A percentile compares a stretch with the other conserved stretches of the same genome.
These are phyloP conservation scores for Podaxis rugospora DNA, from an alignment of 768 basidiomycete species.

Conservation along the genomic window DNA sequence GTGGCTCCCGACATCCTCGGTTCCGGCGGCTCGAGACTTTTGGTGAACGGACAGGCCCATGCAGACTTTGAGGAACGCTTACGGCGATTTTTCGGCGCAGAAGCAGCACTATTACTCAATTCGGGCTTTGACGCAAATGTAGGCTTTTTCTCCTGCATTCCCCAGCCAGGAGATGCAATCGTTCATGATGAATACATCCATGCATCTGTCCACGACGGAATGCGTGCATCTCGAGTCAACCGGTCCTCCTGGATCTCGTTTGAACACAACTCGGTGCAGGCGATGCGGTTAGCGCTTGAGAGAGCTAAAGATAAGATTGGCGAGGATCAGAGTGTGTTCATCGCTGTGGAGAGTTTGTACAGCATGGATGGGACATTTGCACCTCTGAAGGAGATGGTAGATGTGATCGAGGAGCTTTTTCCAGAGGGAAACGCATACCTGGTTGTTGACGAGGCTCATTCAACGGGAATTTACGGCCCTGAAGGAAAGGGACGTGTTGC, in stretches of 20 bases:
- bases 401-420: slow-evolving; percentile 54
- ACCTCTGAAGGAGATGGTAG: slow-evolving; percentile 65
- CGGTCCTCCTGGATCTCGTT: slow-evolving; percentile 43
- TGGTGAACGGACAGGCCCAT: slow-evolving; percentile 75
- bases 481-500: slow-evolving; percentile 73
- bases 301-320: slow-evolving; percentile 32
- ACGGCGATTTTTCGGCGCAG: slow-evolving; percentile 53
- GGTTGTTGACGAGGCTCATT: slow-evolving; percentile 91
- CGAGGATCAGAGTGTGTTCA: slow-evolving; percentile 55
- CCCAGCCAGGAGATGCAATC: slow-evolving; percentile 72
- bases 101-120: slow-evolving; percentile 79
- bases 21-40: slow-evolving; percentile 82
- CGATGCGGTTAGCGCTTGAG: slow-evolving; percentile 41
- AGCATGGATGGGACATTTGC: slow-evolving; percentile 95
- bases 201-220: slow-evolving; percentile 88
- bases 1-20: slow-evolving; percentile 63
- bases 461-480: slow-evolving; percentile 85
- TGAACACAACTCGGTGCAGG: slow-evolving; percentile 63
- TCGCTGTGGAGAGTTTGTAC: slow-evolving; percentile 87
- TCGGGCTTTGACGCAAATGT: slow-evolving; percentile 93
- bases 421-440: slow-evolving; percentile 65
- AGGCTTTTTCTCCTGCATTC: slow-evolving; percentile 77
- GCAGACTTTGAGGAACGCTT: slow-evolving; percentile 68
- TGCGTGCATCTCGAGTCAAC: slow-evolving; percentile 57
- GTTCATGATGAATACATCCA: slow-evolving; percentile 87